Base-by-base conservation (phyloP, 805 yeast species). In the Yamadazyma takamatsuzukensis region DNA sequence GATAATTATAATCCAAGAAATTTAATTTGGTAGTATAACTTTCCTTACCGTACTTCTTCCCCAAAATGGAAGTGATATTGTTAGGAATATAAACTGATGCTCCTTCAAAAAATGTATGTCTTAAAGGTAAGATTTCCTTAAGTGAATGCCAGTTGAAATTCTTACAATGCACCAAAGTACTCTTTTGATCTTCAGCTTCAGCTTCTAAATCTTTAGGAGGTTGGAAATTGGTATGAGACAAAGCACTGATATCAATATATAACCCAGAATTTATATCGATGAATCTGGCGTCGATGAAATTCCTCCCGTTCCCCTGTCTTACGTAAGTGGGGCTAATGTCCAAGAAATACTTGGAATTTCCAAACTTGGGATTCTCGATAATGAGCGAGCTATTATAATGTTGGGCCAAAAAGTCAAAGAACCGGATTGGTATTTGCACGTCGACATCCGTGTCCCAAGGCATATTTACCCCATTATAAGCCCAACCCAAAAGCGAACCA, bases 191-290 rank as follows among this genome's bases (percentile, higher is more conserved):
- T 7, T 34, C 33, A 2, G 41, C 37, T 21, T 27, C 28, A 9
- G 29, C 26, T 11, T 24, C 25, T 15, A 43, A 39, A 3, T 25
- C 30, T 3, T 25, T 21, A 9, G 57, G 56, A 21, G 53, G 49
- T 18, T 43, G 32, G 28, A 33, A 41, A 47, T 53, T 43, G 27
- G 59, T 41, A 33, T 51, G 52, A 15, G 44, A 53, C 22, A 71
- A 43, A 1, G 70, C 69, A 12, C 70, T 56, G 4, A 70, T 62
- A 45, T 70, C 76, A 34, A 69, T 59, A 41, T 64, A 68, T 34
- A 67, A 48, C 8, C 74, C 75, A 9, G 61, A 45, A 31, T 54
- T 51, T 4, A 56, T 47, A 29, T 61, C 68, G 28, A 61, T 59
- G 44, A 60, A 61, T 27, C 67, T 41, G 7, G 64, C 67, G 34